phyloP scores from a whole-genome alignment of 495 filamentous ascomycete species.

The Letharia columbiana region DNA sequence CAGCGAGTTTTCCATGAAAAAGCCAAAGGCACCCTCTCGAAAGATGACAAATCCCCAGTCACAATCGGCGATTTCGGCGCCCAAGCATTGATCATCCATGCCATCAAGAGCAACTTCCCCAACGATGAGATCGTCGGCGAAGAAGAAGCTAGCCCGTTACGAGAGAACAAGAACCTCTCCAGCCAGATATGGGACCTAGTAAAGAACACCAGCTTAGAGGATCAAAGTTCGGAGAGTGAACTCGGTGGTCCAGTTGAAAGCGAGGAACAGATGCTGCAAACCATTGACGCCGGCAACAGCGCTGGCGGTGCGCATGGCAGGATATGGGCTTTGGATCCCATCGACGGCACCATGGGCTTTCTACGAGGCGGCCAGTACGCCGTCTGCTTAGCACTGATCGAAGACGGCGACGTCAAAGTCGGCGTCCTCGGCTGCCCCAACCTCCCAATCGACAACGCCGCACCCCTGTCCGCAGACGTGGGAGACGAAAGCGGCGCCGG shows the following conservation, averaged over 20 bases:
- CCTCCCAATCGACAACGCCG: slow-evolving; percentile 72
- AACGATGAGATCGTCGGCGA: slow-evolving; percentile 87
- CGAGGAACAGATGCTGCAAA: slow-evolving; percentile 68
- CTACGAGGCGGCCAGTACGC: slow-evolving; percentile 96
- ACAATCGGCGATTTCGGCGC: slow-evolving; percentile 97
- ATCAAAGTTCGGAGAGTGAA: slow-evolving; percentile 52
- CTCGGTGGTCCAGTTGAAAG: slow-evolving; percentile 65
- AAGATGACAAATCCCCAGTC: slow-evolving; percentile 91
- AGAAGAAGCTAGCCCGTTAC: slow-evolving; percentile 76
- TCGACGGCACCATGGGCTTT: slow-evolving; percentile 97
- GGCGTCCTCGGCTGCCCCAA: slow-evolving; percentile 94
- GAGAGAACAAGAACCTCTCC: slow-evolving; percentile 55
- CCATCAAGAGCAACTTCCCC: slow-evolving; percentile 83
- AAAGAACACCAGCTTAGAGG: slow-evolving; percentile 58
- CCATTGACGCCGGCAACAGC: slow-evolving; percentile 78
- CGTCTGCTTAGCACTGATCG: slow-evolving; percentile 83
- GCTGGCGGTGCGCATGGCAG: slow-evolving; percentile 69
- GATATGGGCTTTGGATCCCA: slow-evolving; percentile 95
- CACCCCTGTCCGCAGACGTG: slow-evolving; percentile 54
- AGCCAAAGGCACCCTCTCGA: slow-evolving; percentile 86
- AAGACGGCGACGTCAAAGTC: slow-evolving; percentile 89
- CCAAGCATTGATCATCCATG: slow-evolving; percentile 88
- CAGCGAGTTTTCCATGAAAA: slow-evolving; percentile 87
- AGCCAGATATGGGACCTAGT: slow-evolving; percentile 78
- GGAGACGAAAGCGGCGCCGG: slow-evolving; percentile 58